A percentile compares a stretch with the other conserved stretches of the same genome.
phyloP scores from a whole-genome alignment of 169 alveolate species.

The Plasmodium gaboni region DNA sequence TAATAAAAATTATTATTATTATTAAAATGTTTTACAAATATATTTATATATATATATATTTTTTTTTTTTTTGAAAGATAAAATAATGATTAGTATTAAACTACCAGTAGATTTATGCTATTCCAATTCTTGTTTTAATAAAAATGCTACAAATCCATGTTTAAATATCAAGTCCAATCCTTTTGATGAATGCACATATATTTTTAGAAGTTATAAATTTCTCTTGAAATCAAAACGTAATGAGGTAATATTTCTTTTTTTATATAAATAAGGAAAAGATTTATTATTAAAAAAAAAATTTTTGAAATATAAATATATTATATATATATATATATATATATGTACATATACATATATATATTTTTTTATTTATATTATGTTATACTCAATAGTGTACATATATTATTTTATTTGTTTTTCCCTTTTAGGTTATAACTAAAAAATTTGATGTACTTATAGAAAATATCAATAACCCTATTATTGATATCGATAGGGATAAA shows the following conservation, averaged over 20 bases:
- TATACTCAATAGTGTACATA: neutral
- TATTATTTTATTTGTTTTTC: neutral
- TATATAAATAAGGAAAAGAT: no score
- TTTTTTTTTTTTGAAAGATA: conserved; percentile 14
- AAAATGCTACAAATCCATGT: conserved; percentile 32
- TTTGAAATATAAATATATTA: neutral
- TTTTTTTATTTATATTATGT: neutral
- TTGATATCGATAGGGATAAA: conserved; percentile 32
- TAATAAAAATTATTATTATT: no score
- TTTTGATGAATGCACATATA: conserved; percentile 43
- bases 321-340: conserved; percentile 2
- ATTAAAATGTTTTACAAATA: neutral
- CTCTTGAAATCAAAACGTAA: conserved; percentile 14
- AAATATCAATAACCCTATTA: conserved; percentile 34
- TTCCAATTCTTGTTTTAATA: conserved; percentile 37
- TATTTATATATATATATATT: neutral
- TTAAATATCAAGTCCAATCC: conserved; percentile 15
- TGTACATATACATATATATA: neutral
- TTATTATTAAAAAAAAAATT: neutral
- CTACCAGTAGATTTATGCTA: conserved; percentile 47
- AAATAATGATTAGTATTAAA: conserved; percentile 34
- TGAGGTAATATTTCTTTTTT: conserved; percentile 4
- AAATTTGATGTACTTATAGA: conserved; percentile 5
- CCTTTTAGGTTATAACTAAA: conserved; percentile 3
- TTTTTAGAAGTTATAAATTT: conserved; percentile 27